phyloP scores from a whole-genome alignment of 441 rosid species.

The Erodium texanum region DNA sequence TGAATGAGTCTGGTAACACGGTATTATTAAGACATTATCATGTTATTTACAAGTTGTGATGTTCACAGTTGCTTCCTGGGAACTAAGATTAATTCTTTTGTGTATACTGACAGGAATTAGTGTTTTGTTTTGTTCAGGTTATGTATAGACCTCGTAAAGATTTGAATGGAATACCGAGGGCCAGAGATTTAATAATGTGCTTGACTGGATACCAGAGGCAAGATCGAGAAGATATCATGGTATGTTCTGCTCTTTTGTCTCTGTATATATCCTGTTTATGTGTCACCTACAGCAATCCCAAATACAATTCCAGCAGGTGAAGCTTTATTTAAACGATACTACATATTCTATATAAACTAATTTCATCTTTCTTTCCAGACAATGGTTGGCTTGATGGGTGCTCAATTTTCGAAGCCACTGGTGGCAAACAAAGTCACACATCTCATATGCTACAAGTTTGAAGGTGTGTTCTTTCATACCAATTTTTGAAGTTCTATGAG shows the following conservation, averaged over 20 bases:
- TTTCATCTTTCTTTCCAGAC: constrained; percentile 36
- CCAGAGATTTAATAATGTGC: constrained; percentile 48
- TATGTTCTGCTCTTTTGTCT: constrained; percentile 17
- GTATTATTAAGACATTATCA: neutral
- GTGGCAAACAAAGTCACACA: constrained; percentile 83
- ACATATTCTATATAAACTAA: neutral
- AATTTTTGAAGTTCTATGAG: neutral
- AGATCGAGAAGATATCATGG: constrained; percentile 93
- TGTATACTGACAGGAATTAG: neutral
- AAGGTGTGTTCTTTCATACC: constrained; percentile 41
- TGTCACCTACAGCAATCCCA: neutral
- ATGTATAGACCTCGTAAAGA: constrained; percentile 68
- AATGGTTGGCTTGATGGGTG: constrained; percentile 95
- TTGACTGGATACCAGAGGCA: constrained; percentile 89
- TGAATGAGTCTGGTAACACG: neutral
- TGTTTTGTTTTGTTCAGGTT: constrained; percentile 29
- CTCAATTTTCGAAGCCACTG: constrained; percentile 79
- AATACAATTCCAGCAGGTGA: neutral
- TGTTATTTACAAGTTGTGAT: neutral
- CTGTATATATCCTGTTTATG: neutral
- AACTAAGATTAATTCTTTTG: neutral
- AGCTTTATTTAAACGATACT: neutral
- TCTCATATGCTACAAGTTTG: constrained; percentile 90
- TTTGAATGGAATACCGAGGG: constrained; percentile 80
- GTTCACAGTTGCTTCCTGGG: neutral